Evolutionary conservation across 176 grass and related monocot genomes (phyloP).

Genomic region (Zea luxurians): DNA sequence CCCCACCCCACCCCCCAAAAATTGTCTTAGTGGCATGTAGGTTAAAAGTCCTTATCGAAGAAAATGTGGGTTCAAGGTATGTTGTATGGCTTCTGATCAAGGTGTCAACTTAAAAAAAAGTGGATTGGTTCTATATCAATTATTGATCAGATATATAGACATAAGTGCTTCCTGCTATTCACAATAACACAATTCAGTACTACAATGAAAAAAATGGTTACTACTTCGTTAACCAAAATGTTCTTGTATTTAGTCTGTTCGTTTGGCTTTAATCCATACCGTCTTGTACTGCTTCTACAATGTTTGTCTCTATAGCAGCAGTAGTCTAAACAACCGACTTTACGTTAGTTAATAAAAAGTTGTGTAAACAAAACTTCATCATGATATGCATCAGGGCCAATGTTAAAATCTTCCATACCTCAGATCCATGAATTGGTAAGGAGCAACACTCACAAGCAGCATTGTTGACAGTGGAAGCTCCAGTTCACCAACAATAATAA

Average conservation of each 20-base stretch:
- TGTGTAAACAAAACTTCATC: background rate
- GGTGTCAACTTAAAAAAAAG: slow-evolving; percentile 10
- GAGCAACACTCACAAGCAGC: slow-evolving; percentile 72
- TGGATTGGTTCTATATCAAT: background rate
- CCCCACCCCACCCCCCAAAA: no score
- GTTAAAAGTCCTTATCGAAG: no score
- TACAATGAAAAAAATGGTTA: background rate
- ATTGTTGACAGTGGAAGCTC: slow-evolving; percentile 79
- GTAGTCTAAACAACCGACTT: no score
- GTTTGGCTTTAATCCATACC: no score
- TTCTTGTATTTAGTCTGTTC: no score
- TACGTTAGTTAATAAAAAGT: background rate
- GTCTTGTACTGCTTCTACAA: no score
- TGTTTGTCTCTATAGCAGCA: no score
- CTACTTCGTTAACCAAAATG: background rate
- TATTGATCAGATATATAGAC: background rate
- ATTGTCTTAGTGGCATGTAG: background rate
- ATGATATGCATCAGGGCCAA: background rate
- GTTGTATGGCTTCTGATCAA: background rate
- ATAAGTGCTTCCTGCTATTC: background rate
- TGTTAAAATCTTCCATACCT: slow-evolving; percentile 47
- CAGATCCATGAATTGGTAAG: slow-evolving; percentile 63
- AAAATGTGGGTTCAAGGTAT: no score
- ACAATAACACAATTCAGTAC: background rate
- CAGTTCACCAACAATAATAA: slow-evolving; percentile 60